phyloP scores from a whole-genome alignment of 345 rosid species.

The Boechera stricta region DNA sequence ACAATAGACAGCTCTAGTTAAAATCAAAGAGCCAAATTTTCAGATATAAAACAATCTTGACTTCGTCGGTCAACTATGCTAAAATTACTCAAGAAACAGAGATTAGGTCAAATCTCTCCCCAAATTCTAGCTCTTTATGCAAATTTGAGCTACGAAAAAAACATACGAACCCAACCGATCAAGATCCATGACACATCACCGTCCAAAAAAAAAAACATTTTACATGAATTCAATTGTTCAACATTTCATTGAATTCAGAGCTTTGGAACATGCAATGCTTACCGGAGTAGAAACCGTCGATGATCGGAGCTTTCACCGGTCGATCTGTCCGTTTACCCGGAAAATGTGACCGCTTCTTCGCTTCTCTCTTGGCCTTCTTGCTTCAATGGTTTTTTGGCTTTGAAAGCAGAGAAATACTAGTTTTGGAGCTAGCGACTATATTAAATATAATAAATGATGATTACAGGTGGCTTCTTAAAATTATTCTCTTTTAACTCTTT shows the following conservation, averaged over 20 bases:
- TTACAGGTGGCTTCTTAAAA: slow-evolving; percentile 28
- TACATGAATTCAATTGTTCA: slow-evolving; percentile 8
- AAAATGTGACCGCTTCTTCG: slow-evolving; percentile 19
- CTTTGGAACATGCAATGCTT: slow-evolving; percentile 18
- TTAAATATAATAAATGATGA: slow-evolving; percentile 29
- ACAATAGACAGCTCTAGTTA: not conserved
- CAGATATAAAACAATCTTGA: slow-evolving; percentile 19
- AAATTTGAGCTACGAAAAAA: slow-evolving; percentile 15
- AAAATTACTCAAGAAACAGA: slow-evolving; percentile 23
- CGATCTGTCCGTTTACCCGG: slow-evolving; percentile 20
- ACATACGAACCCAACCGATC: slow-evolving; percentile 14
- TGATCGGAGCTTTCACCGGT: slow-evolving; percentile 31
- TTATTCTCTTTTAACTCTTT: slow-evolving; percentile 30
- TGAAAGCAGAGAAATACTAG: slow-evolving; percentile 31
- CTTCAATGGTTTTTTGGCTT: not conserved
- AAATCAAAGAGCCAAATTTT: not conserved
- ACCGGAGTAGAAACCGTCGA: slow-evolving; percentile 23
- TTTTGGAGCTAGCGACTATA: slow-evolving; percentile 33
- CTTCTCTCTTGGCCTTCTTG: slow-evolving; percentile 31
- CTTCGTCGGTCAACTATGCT: slow-evolving; percentile 44
- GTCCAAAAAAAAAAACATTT: not conserved
- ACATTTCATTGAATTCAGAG: slow-evolving; percentile 12
- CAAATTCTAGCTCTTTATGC: not conserved
- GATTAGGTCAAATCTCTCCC: slow-evolving; percentile 23
- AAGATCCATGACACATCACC: slow-evolving; percentile 36